phyloP scores from a whole-genome alignment of 306 rosid species.

The Mimosa bimucronata region DNA sequence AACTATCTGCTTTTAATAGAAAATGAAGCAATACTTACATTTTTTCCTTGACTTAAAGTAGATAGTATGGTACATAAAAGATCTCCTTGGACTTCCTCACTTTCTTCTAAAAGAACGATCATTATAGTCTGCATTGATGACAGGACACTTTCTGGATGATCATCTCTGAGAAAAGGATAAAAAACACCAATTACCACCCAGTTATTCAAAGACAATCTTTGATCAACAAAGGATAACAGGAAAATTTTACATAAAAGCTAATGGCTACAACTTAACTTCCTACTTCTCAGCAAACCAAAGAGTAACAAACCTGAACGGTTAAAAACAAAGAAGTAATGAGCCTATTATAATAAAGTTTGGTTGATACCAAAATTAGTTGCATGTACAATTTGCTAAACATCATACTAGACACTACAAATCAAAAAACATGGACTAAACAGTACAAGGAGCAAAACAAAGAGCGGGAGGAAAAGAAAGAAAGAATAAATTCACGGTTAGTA shows the following conservation, averaged over 20 bases:
- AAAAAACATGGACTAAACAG: constrained; percentile 18
- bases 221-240: constrained; percentile 16
- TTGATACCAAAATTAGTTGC: constrained; percentile 12
- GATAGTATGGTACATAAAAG: constrained; percentile 71
- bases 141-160: constrained; percentile 88
- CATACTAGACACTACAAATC: neutral
- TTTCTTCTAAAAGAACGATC: constrained; percentile 89
- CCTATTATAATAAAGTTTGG: constrained; percentile 3
- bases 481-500: constrained; percentile 3
- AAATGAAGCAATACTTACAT: constrained; percentile 55
- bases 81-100: constrained; percentile 79
- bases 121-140: constrained; percentile 90
- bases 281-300: constrained; percentile 13
- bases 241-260: constrained; percentile 24
- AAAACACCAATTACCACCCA: constrained; percentile 33
- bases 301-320: constrained; percentile 14
- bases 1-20: constrained; percentile 29
- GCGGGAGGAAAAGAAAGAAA: neutral
- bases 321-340: constrained; percentile 17
- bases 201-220: constrained; percentile 32
- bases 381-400: constrained; percentile 27
- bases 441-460: constrained; percentile 7
- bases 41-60: constrained; percentile 71
- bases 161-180: constrained; percentile 67
- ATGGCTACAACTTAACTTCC: constrained; percentile 7